Evolutionary conservation across 352 stramenopile species (phyloP).

Genomic region (Globisporangium mamillatum): DNA sequence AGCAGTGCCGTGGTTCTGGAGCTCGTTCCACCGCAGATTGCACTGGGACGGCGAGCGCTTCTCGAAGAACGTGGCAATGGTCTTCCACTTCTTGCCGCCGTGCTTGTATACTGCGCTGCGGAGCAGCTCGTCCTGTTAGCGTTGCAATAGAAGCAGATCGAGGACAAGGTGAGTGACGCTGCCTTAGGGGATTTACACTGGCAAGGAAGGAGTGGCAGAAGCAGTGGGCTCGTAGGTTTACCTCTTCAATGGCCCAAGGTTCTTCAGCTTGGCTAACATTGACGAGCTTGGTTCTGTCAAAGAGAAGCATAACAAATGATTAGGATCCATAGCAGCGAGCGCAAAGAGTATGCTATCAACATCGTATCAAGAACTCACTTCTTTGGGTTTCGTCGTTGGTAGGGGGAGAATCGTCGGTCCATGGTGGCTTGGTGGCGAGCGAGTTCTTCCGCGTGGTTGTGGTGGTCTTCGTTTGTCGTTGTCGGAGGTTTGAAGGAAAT

Average conservation of each 20-base stretch:
- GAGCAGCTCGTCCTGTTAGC: conserved; percentile 59
- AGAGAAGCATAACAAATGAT: neutral
- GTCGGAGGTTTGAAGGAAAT: conserved; percentile 18
- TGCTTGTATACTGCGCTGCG: conserved; percentile 65
- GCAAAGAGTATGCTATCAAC: neutral
- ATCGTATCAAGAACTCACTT: conserved; percentile 11
- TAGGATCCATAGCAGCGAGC: neutral
- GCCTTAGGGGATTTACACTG: neutral
- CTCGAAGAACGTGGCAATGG: conserved; percentile 51
- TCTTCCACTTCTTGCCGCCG: conserved; percentile 82
- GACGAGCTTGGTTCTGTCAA: conserved; percentile 1
- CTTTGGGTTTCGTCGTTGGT: conserved; percentile 11
- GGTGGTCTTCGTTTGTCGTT: neutral
- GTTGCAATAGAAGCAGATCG: neutral
- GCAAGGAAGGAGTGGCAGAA: neutral
- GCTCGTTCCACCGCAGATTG: conserved; percentile 65
- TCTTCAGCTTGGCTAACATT: conserved; percentile 9
- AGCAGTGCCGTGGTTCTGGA: conserved; percentile 57
- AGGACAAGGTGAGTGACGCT: neutral
- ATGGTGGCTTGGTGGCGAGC: conserved; percentile 10
- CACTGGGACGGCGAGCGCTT: conserved; percentile 48
- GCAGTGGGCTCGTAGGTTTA: neutral
- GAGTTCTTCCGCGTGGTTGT: conserved; percentile 1
- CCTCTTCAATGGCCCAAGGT: conserved; percentile 16
- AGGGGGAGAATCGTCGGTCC: conserved; percentile 18